These are phyloP conservation scores for Russula earlei DNA, from an alignment of 768 basidiomycete genomes.

Conservation along the genomic window DNA sequence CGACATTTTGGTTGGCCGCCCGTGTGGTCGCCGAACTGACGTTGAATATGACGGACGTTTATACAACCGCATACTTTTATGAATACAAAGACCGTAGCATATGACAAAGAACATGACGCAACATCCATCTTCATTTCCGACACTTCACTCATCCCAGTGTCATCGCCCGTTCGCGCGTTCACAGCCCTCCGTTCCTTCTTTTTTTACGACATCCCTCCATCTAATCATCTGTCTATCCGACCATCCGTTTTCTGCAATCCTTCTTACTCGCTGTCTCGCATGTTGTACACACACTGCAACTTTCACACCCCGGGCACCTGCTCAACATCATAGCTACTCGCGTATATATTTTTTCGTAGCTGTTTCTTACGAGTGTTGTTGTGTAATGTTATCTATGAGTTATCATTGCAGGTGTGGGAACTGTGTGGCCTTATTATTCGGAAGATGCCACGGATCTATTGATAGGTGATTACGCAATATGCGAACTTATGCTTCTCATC, in stretches of 20 bases:
- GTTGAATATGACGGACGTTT: neutral
- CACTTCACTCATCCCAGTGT: neutral
- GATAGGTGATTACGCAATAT: neutral
- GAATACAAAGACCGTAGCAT: neutral
- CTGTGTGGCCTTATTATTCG: neutral
- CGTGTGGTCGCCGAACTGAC: neutral
- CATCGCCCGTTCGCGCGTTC: neutral
- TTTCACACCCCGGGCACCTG: neutral
- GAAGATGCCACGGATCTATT: neutral
- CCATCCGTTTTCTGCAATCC: neutral
- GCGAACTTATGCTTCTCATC: neutral
- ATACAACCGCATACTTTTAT: constrained; percentile 7
- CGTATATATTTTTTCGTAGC: neutral
- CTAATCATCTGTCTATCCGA: neutral
- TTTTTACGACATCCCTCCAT: neutral
- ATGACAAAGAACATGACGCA: constrained; percentile 1
- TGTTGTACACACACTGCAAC: constrained; percentile 1
- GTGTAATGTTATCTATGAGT: constrained; percentile 10
- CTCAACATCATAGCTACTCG: neutral
- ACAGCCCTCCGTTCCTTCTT: neutral
- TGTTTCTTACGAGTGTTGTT: constrained; percentile 1
- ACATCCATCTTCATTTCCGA: constrained; percentile 2
- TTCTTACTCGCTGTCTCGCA: constrained; percentile 2
- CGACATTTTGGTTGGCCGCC: neutral
- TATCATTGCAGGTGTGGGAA: too few relatives aligned